These are phyloP conservation scores for Backusella australiensis DNA, from an alignment of 192 early-diverging fungal species.

Conservation along the genomic window DNA sequence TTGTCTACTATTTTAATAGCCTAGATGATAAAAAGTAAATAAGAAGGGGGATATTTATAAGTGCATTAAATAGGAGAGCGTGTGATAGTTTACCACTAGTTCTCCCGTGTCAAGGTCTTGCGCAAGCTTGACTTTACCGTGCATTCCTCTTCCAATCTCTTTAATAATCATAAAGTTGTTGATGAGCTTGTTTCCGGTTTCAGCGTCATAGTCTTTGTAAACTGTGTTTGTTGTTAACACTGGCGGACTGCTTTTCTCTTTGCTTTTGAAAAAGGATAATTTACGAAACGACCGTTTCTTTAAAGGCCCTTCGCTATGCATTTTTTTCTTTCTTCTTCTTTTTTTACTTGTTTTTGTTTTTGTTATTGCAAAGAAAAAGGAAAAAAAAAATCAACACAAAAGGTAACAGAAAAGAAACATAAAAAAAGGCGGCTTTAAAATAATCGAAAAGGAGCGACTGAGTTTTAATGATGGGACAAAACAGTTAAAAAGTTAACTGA, in stretches of 20 bases:
- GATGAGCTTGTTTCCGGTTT: slow-evolving; percentile 91
- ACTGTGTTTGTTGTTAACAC: slow-evolving; percentile 87
- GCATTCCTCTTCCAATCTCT: slow-evolving; percentile 90
- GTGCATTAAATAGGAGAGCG: neutral
- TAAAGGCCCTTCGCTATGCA: neutral
- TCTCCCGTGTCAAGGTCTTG: slow-evolving; percentile 79
- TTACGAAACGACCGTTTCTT: slow-evolving; percentile 3
- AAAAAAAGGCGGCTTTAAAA: slow-evolving; percentile 1
- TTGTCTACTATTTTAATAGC: slow-evolving; percentile 73
- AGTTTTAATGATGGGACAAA: neutral
- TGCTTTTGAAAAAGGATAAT: slow-evolving; percentile 5
- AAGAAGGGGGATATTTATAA: neutral
- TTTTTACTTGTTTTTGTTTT: neutral
- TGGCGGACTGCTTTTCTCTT: neutral
- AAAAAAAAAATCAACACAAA: neutral
- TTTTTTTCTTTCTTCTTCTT: neutral
- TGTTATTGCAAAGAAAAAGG: neutral
- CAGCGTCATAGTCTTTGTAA: slow-evolving; percentile 78
- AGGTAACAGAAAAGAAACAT: neutral
- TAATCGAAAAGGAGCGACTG: neutral
- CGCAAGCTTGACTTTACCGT: slow-evolving; percentile 95
- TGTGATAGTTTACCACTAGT: slow-evolving; percentile 56
- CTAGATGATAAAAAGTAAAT: slow-evolving; percentile 29
- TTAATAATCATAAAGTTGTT: slow-evolving; percentile 92
- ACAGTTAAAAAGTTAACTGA: slow-evolving; percentile 1